Conservation (phyloP, 2,329 filamentous ascomycete genomes). For the Calonectria ilicicola region DNA sequence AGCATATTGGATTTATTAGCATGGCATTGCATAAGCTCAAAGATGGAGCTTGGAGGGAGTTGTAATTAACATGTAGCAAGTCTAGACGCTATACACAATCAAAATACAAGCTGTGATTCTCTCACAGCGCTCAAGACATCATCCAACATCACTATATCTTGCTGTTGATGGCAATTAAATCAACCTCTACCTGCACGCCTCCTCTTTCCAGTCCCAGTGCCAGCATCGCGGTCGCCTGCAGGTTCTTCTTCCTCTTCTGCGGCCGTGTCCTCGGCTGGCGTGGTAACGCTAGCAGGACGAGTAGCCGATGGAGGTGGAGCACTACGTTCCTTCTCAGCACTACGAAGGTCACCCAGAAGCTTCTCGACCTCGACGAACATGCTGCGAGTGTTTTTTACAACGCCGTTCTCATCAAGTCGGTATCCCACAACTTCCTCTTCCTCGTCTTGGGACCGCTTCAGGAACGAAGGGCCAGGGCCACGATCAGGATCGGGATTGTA, state of each 20-base stretch:
- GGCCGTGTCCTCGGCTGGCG: conserved; percentile 58
- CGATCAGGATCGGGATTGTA: conserved; percentile 89
- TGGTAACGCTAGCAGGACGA: conserved; percentile 52
- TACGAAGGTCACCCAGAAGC: conserved; percentile 80
- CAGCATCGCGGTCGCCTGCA: conserved; percentile 54
- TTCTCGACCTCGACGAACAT: conserved; percentile 93
- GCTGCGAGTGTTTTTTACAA: conserved; percentile 87
- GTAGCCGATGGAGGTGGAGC: conserved; percentile 49
- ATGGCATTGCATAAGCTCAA: conserved; percentile 13
- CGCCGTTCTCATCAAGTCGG: conserved; percentile 82
- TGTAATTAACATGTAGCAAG: conserved; percentile 41
- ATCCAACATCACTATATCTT: conserved; percentile 27
- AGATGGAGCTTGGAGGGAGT: conserved; percentile 20
- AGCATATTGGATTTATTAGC: conserved; percentile 8
- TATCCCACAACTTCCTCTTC: conserved; percentile 67
- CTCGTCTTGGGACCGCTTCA: conserved; percentile 58
- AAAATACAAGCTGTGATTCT: conserved; percentile 35
- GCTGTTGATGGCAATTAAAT: conserved; percentile 2
- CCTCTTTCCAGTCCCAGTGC: conserved; percentile 49
- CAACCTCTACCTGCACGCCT: conserved; percentile 51
- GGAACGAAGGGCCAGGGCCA: conserved; percentile 74
- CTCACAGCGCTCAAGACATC: conserved; percentile 24
- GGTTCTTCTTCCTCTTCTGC: conserved; percentile 62
- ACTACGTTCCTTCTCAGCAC: conserved; percentile 71
- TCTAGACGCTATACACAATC: conserved; percentile 42